These are phyloP conservation scores for Candida qinlingensis DNA, from an alignment of 805 yeast species.

Conservation along the genomic window DNA sequence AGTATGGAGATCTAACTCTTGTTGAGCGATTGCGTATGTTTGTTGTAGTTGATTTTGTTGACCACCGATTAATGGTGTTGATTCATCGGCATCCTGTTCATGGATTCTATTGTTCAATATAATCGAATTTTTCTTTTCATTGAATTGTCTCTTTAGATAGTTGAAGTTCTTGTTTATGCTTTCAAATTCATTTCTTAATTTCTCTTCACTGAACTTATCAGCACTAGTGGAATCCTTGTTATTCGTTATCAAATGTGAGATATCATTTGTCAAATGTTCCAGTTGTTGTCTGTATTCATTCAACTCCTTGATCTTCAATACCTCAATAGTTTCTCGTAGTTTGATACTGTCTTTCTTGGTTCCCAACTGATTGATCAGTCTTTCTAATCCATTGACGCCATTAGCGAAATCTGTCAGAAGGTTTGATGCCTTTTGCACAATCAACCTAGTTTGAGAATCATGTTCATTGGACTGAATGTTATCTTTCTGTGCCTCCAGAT, in stretches of 20 bases:
- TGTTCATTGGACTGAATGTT: background rate
- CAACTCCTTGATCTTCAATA: slow-evolving; percentile 14
- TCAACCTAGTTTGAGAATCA: slow-evolving; percentile 16
- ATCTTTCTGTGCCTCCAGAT: slow-evolving; percentile 25
- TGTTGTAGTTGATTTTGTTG: slow-evolving; percentile 33
- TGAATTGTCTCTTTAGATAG: slow-evolving; percentile 38
- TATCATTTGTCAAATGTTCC: slow-evolving; percentile 27
- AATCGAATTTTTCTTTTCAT: slow-evolving; percentile 41
- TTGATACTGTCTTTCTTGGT: slow-evolving; percentile 35
- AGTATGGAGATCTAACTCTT: slow-evolving; percentile 59
- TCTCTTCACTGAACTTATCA: slow-evolving; percentile 27
- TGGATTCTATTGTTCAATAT: slow-evolving; percentile 27
- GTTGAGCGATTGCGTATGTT: slow-evolving; percentile 32
- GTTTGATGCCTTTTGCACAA: slow-evolving; percentile 23
- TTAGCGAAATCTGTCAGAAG: slow-evolving; percentile 38
- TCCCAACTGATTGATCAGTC: slow-evolving; percentile 46
- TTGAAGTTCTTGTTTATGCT: slow-evolving; percentile 44
- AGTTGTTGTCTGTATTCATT: slow-evolving; percentile 27
- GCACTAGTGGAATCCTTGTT: slow-evolving; percentile 11
- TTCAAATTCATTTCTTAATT: slow-evolving; percentile 51
- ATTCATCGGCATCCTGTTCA: slow-evolving; percentile 11
- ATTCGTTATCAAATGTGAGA: slow-evolving; percentile 18
- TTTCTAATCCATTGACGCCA: slow-evolving; percentile 45
- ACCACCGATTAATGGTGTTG: slow-evolving; percentile 19
- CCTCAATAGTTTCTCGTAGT: slow-evolving; percentile 30